A percentile compares a stretch with the other conserved stretches of the same genome.
These are phyloP conservation scores for Colletotrichum incanum DNA, from an alignment of 2,329 filamentous ascomycete genomes.

Conservation along the genomic window DNA sequence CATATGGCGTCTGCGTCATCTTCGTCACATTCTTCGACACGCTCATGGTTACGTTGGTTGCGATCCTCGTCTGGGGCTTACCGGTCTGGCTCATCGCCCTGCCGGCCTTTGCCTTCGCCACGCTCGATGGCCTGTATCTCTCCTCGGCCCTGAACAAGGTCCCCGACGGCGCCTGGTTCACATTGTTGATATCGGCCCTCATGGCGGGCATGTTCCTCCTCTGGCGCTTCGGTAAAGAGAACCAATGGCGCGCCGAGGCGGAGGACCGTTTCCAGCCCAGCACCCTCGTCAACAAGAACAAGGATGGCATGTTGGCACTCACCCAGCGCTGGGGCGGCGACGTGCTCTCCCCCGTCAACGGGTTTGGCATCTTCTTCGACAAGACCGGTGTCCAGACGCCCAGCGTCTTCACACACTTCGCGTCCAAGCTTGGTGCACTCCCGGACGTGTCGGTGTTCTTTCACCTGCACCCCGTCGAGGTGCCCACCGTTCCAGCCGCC, in stretches of 20 bases:
- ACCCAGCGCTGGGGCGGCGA: conserved; percentile 60
- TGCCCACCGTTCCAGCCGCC: conserved; percentile 66
- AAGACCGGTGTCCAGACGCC: conserved; percentile 78
- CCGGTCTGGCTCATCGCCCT: conserved; percentile 72
- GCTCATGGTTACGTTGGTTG: conserved; percentile 80
- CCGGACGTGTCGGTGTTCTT: conserved; percentile 83
- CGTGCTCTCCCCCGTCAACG: conserved; percentile 65
- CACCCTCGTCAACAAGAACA: conserved; percentile 51
- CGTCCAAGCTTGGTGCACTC: conserved; percentile 77
- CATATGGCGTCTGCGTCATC: conserved; percentile 86
- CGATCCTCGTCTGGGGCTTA: conserved; percentile 80
- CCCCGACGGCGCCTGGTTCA: conserved; percentile 85
- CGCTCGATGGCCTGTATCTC: conserved; percentile 79
- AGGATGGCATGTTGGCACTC: conserved; percentile 51
- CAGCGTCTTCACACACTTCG: conserved; percentile 80
- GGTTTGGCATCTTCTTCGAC: conserved; percentile 83
- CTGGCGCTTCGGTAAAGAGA: conserved; percentile 85
- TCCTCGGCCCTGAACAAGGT: conserved; percentile 81
- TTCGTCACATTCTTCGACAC: conserved; percentile 86
- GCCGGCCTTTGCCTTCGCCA: conserved; percentile 75
- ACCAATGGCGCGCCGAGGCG: conserved; percentile 81
- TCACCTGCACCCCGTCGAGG: conserved; percentile 76
- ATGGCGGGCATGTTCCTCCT: conserved; percentile 78
- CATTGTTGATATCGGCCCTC: conserved; percentile 74
- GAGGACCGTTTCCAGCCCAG: conserved; percentile 70